Conservation (phyloP, 2,329 filamentous ascomycete genomes). For the Colletotrichum viniferum region DNA sequence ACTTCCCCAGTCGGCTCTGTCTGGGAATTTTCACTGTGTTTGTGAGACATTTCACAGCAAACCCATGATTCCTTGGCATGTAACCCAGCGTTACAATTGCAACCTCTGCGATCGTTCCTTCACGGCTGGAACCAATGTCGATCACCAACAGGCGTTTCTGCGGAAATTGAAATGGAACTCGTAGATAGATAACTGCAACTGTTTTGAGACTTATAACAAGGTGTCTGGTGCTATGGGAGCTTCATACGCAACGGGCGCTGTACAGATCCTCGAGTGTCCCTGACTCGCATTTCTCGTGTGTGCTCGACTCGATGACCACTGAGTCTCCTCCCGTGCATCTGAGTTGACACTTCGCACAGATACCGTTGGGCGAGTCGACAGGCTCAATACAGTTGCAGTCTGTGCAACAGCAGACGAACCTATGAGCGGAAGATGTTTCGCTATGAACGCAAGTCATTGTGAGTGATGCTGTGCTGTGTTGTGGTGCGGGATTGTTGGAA, state of each 20-base stretch:
- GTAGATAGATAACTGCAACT: background rate
- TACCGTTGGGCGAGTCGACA: background rate
- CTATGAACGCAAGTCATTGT: background rate
- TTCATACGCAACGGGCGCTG: background rate
- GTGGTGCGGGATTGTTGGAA: background rate
- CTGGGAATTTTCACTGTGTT: background rate
- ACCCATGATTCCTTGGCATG: background rate
- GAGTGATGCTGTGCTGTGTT: background rate
- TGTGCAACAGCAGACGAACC: background rate
- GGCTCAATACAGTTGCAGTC: background rate
- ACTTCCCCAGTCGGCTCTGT: background rate
- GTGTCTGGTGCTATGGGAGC: background rate
- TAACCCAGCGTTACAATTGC: background rate
- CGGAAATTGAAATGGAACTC: background rate
- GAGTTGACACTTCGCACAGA: background rate
- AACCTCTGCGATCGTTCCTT: background rate
- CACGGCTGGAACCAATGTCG: background rate
- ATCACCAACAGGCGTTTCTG: background rate
- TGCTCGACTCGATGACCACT: background rate
- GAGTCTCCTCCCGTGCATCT: background rate
- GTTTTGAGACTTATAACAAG: background rate
- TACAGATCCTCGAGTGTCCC: background rate
- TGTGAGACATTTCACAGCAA: background rate
- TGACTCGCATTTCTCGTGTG: background rate
- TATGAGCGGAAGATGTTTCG: background rate